Evolutionary conservation across 345 rosid genomes (phyloP).

Genomic region (Syzygium jambos): DNA sequence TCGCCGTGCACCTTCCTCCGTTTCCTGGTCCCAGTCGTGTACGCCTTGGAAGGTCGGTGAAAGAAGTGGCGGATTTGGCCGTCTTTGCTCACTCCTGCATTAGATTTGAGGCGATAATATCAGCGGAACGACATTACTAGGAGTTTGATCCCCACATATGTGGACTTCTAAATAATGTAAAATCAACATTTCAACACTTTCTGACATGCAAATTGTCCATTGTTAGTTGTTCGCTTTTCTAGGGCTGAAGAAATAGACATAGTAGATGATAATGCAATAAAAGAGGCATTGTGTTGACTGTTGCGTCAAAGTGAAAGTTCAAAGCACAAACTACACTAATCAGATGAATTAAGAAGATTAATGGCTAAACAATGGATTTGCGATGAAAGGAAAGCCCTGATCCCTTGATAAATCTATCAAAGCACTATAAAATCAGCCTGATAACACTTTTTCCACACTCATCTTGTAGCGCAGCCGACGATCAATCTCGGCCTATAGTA

Average conservation of each 20-base stretch:
- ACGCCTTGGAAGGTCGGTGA: slow-evolving; percentile 93
- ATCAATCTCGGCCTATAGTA: neutral
- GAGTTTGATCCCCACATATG: neutral
- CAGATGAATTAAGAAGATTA: neutral
- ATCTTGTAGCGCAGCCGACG: neutral
- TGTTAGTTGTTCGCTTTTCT: neutral
- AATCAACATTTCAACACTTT: neutral
- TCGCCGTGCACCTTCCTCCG: slow-evolving; percentile 82
- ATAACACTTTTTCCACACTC: neutral
- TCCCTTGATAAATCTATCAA: neutral
- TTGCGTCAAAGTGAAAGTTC: neutral
- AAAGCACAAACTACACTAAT: neutral
- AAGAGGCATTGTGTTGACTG: neutral
- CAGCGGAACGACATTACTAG: neutral
- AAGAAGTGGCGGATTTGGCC: slow-evolving; percentile 93
- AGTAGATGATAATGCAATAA: neutral
- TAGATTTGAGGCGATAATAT: neutral
- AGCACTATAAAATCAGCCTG: neutral
- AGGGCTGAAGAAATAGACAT: neutral
- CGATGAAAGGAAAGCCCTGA: neutral
- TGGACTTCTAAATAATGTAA: neutral
- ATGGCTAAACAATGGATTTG: neutral
- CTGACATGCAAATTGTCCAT: neutral
- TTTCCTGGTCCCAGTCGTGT: slow-evolving; percentile 92
- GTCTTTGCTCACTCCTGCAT: slow-evolving; percentile 71